A percentile compares a stretch with the other conserved stretches of the same genome.
Evolutionary conservation across 129 eudicot species (phyloP).

Genomic region (Silybum marianum): DNA sequence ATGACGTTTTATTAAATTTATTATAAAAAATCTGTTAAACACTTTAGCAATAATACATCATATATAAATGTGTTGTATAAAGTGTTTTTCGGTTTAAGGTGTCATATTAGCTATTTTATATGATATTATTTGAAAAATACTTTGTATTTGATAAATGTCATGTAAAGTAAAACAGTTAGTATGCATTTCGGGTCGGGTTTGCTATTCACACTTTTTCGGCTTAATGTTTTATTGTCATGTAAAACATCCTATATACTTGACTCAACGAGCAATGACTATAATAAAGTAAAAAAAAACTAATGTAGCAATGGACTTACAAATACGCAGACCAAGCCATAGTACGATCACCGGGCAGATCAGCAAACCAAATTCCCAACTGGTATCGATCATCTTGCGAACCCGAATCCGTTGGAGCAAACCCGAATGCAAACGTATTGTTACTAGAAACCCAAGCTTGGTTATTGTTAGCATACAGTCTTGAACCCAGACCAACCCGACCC

Average conservation of each 20-base stretch:
- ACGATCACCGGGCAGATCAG: slow-evolving; percentile 73
- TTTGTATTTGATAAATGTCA: too few species aligned
- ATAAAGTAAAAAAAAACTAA: background rate
- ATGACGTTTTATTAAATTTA: too few species aligned
- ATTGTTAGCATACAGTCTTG: slow-evolving; percentile 63
- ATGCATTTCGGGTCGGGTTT: too few species aligned
- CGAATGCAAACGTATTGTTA: slow-evolving; percentile 88
- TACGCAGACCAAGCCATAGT: slow-evolving; percentile 88
- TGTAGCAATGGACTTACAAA: slow-evolving; percentile 42
- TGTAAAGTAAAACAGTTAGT: too few species aligned
- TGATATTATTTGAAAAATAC: too few species aligned
- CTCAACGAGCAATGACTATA: background rate
- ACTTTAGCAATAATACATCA: too few species aligned
- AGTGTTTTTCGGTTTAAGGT: too few species aligned
- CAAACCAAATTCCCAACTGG: slow-evolving; percentile 81
- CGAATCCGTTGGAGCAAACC: slow-evolving; percentile 50
- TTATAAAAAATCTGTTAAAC: too few species aligned
- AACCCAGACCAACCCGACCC: slow-evolving; percentile 54
- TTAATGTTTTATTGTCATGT: background rate
- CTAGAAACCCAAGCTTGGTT: slow-evolving; percentile 71
- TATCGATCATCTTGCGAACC: slow-evolving; percentile 34
- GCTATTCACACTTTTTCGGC: too few species aligned
- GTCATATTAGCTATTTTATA: too few species aligned
- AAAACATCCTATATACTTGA: background rate
- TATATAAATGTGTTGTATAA: too few species aligned